Base-by-base conservation (phyloP, 163 green algal genomes). In the Scenedesmus sp. region DNA sequence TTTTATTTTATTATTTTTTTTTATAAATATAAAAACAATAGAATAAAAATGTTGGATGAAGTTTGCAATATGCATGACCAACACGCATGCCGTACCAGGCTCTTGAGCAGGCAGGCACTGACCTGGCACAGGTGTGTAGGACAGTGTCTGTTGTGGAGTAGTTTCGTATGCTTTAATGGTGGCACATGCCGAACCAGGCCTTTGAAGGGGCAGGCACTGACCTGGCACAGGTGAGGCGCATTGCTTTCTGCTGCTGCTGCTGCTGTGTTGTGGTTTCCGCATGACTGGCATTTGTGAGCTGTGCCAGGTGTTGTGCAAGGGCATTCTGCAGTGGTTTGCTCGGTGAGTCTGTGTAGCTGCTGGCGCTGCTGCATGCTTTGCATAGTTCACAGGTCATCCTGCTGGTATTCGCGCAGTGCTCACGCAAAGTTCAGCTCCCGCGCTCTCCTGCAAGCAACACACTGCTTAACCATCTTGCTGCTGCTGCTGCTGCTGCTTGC, bases 171-270 rank as follows among this genome's bases (percentile, higher is more conserved):
- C 66, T n/a, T 46, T 46, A 46, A 46, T 46, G 34, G 34, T 46
- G 34, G 34, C 54, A 86, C 3, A 12, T 79, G 73, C 83, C 93
- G 55, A 96, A 97, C 92, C 96, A 99, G 96, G 91, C 93, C 20
- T 98, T 97, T 93, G 97, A 99, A 95, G 96, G 98, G 93, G 94
- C 95, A 88, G 94, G 94, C 83, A 95, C 94, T 15, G 94, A 95
- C 62, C 84, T 96, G 83, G 94, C 94, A 4, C 93, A 96, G 91
- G 88, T 92, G 94, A 93, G 84, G 92, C 8, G 7, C 3, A 23
- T 12, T 13, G 3, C 12, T 23, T 73, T 12, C 9, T 64, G 8
- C 59, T 64, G 59, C 9, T 15, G 59, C 8, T 64, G 59, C 8
- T 15, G 59, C 59, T 64, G 59, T 64, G 9, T 10, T 15, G 8